Evolutionary conservation across 768 basidiomycete genomes (phyloP).

Genomic region (Pleurotus tuoliensis): DNA sequence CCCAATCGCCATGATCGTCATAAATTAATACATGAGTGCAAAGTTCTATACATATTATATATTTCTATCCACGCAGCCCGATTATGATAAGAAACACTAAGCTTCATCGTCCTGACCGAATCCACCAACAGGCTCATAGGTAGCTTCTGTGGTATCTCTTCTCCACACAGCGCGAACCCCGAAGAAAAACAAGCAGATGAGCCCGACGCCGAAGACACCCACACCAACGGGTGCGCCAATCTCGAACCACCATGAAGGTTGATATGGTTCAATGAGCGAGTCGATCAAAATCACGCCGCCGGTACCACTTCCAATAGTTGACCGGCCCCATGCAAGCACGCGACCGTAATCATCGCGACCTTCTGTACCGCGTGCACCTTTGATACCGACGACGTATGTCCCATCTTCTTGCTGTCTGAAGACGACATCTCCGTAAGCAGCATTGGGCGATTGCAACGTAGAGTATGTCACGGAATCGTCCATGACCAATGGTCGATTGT

Average conservation of each 20-base stretch:
- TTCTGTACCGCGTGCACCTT: slow-evolving; percentile 65
- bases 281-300: slow-evolving; percentile 93
- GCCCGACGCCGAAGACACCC: slow-evolving; percentile 49
- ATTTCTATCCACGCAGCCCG: background rate
- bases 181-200: slow-evolving; percentile 70
- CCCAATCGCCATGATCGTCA: background rate
- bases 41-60: slow-evolving; percentile 5
- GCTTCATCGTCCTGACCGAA: slow-evolving; percentile 57
- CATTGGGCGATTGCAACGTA: slow-evolving; percentile 66
- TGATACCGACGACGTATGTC: slow-evolving; percentile 64
- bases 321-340: slow-evolving; percentile 71
- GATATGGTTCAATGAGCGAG: slow-evolving; percentile 76
- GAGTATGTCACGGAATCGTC: slow-evolving; percentile 69
- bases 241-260: slow-evolving; percentile 79
- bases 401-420: slow-evolving; percentile 54
- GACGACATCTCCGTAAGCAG: slow-evolving; percentile 78
- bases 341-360: slow-evolving; percentile 60
- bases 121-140: slow-evolving; percentile 87
- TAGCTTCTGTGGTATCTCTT: slow-evolving; percentile 74
- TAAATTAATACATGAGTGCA: slow-evolving; percentile 12
- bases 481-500: slow-evolving; percentile 70
- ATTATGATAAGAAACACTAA: slow-evolving; percentile 7
- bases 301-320: slow-evolving; percentile 64
- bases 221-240: slow-evolving; percentile 71
- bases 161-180: slow-evolving; percentile 70